A percentile compares a stretch with the other conserved stretches of the same genome.
These are phyloP conservation scores for Colletotrichum chlorophyti DNA, from an alignment of 2,329 filamentous ascomycete species.

Conservation along the genomic window DNA sequence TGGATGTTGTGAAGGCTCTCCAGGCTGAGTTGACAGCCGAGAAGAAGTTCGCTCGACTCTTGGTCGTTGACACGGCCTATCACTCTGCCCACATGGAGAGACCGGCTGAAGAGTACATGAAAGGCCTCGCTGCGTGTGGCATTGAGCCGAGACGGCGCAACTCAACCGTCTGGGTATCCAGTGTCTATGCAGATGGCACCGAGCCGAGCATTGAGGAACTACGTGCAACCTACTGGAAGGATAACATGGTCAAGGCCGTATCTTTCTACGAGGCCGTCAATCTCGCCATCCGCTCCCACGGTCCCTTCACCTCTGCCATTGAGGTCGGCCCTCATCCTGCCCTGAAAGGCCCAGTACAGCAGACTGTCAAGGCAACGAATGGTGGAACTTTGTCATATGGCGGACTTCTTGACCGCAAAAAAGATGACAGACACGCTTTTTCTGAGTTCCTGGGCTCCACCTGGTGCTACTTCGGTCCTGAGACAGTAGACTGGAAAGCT, in stretches of 20 bases:
- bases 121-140: conserved; percentile 35
- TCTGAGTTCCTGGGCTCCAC: conserved; percentile 42
- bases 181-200: conserved; percentile 39
- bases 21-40: conserved; percentile 32
- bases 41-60: conserved; percentile 40
- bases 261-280: conserved; percentile 33
- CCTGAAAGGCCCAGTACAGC: conserved; percentile 45
- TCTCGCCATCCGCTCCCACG: conserved; percentile 25
- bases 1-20: conserved; percentile 33
- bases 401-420: conserved; percentile 38
- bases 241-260: conserved; percentile 39
- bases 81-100: conserved; percentile 55
- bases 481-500: conserved; percentile 28
- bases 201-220: conserved; percentile 36
- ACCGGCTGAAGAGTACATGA: conserved; percentile 41
- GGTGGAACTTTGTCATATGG: conserved; percentile 37
- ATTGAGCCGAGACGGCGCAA: conserved; percentile 36
- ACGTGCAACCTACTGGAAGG: conserved; percentile 41
- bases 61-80: conserved; percentile 54
- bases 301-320: conserved; percentile 31
- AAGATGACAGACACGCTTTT: conserved; percentile 38
- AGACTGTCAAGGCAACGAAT: conserved; percentile 51
- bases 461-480: conserved; percentile 38
- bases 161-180: conserved; percentile 46
- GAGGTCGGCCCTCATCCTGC: conserved; percentile 47